Evolutionary conservation across 2,329 filamentous ascomycete genomes (phyloP).

Genomic region (Cladosporium sp.): DNA sequence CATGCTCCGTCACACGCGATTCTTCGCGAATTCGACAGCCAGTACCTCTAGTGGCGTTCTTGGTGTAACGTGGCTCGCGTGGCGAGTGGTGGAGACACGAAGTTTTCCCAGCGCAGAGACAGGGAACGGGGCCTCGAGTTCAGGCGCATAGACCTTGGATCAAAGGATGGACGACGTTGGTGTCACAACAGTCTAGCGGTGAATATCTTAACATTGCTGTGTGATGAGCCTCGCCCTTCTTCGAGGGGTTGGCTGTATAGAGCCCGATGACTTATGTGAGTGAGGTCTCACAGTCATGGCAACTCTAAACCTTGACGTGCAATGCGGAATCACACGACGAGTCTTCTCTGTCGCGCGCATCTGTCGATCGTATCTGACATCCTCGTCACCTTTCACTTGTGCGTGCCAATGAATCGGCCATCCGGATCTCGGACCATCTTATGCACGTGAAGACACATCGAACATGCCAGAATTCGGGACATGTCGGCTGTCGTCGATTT

Average conservation of each 20-base stretch:
- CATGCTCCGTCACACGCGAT: too few species aligned
- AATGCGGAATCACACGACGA: not conserved
- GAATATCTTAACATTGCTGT: not conserved
- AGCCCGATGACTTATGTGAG: too few species aligned
- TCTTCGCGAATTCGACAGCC: too few species aligned
- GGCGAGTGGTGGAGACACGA: not conserved
- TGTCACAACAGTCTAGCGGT: not conserved
- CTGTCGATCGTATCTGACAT: too few species aligned
- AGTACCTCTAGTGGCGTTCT: too few species aligned
- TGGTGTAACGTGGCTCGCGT: not conserved
- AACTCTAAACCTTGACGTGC: too few species aligned
- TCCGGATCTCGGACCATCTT: not conserved
- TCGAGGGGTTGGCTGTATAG: too few species aligned
- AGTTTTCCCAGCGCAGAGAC: too few species aligned
- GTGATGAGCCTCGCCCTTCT: not conserved
- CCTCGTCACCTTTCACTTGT: not conserved
- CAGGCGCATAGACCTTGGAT: not conserved
- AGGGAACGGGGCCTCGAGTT: too few species aligned
- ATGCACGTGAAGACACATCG: not conserved
- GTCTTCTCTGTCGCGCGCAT: not conserved
- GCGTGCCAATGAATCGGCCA: not conserved
- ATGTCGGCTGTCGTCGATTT: not conserved
- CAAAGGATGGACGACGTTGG: not conserved
- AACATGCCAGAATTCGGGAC: not conserved
- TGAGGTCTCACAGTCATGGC: too few species aligned